These are phyloP conservation scores for Cordia subcordata DNA, from an alignment of 257 asterid genomes.

Conservation along the genomic window DNA sequence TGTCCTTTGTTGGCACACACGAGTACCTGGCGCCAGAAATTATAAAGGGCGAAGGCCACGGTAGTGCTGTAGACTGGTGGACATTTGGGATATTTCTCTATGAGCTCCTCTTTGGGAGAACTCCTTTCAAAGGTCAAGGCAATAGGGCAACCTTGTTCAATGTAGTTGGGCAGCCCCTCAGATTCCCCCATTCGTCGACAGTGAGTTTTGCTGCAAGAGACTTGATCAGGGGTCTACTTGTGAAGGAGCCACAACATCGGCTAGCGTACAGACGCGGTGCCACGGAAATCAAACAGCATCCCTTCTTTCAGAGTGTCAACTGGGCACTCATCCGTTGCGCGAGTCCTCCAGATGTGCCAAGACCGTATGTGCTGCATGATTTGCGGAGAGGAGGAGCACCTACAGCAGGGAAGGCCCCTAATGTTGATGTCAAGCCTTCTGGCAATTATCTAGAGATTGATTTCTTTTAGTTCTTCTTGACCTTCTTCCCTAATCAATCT, in stretches of 20 bases:
- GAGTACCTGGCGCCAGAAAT: constrained; percentile 58
- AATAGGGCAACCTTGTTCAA: constrained; percentile 53
- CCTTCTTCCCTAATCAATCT: neutral
- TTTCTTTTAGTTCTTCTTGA: constrained; percentile 33
- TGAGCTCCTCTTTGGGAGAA: constrained; percentile 50
- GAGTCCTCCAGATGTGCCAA: constrained; percentile 59
- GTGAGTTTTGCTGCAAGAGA: constrained; percentile 61
- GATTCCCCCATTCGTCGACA: constrained; percentile 51
- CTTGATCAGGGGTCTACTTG: constrained; percentile 51
- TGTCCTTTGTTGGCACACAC: constrained; percentile 62
- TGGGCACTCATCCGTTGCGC: constrained; percentile 71
- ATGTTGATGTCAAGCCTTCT: constrained; percentile 27
- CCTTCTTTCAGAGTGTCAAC: constrained; percentile 55
- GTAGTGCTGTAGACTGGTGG: constrained; percentile 76
- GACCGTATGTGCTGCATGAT: constrained; percentile 35
- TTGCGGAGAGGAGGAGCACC: constrained; percentile 30
- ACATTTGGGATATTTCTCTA: constrained; percentile 54
- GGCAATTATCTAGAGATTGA: constrained; percentile 52
- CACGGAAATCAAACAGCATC: constrained; percentile 59
- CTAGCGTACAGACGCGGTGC: constrained; percentile 62
- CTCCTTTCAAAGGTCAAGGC: constrained; percentile 58
- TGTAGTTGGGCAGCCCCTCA: constrained; percentile 59
- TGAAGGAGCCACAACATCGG: constrained; percentile 58
- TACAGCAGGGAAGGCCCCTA: constrained; percentile 10
- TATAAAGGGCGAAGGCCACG: constrained; percentile 63